phyloP scores from a whole-genome alignment of 495 filamentous ascomycete genomes.

The Tuber magnatum region DNA sequence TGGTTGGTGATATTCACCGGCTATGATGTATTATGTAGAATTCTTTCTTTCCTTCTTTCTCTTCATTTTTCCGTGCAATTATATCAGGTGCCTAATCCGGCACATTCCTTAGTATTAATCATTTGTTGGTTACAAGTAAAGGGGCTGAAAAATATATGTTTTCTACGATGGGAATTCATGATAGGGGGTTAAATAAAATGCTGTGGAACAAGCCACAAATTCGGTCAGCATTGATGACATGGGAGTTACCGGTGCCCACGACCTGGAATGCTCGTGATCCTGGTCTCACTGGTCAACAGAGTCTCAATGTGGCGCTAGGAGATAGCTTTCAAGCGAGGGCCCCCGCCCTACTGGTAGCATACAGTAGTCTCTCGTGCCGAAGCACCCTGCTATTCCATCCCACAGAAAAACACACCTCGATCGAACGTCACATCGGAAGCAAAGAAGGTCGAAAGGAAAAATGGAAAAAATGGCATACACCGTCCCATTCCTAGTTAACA shows the following conservation, averaged over 20 bases:
- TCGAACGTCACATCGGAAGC: neutral
- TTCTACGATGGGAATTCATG: neutral
- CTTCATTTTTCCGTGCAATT: neutral
- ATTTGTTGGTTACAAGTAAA: neutral
- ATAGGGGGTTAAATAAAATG: neutral
- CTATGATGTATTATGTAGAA: neutral
- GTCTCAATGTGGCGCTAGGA: neutral
- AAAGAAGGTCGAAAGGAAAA: neutral
- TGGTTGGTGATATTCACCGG: neutral
- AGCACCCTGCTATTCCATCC: neutral
- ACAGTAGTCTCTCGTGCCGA: neutral
- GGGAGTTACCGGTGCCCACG: neutral
- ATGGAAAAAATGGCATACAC: constrained; percentile 18
- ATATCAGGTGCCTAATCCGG: neutral
- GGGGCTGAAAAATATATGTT: neutral
- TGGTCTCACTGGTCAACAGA: neutral
- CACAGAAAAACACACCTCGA: neutral
- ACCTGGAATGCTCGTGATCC: neutral
- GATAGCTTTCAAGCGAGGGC: neutral
- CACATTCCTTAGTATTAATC: neutral
- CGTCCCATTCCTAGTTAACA: constrained; percentile 67
- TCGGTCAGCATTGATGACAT: too few relatives aligned
- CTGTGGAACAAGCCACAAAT: too few relatives aligned
- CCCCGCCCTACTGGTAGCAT: neutral
- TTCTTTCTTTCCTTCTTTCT: neutral